These are phyloP conservation scores for Gyrodon lividus DNA, from an alignment of 768 basidiomycete genomes.

Conservation along the genomic window DNA sequence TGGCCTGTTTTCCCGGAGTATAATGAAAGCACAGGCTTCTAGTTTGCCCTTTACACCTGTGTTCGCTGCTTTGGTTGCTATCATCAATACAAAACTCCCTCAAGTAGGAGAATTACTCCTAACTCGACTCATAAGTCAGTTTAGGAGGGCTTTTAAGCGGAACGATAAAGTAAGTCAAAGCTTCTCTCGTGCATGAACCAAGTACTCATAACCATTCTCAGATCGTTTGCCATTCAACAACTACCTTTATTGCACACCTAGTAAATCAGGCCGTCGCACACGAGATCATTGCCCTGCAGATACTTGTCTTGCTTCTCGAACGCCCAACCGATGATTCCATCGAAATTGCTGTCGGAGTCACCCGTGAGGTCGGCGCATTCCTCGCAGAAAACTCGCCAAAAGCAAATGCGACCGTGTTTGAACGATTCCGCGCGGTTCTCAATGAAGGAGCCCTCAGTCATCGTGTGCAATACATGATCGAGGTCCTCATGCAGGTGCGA, in stretches of 20 bases:
- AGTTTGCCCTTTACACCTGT: conserved; percentile 98
- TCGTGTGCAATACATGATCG: conserved; percentile 98
- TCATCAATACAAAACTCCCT: conserved; percentile 96
- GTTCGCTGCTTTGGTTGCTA: conserved; percentile 89
- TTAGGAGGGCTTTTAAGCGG: conserved; percentile 90
- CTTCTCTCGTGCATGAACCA: background rate
- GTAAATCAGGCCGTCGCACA: conserved; percentile 93
- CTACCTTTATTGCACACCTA: conserved; percentile 87
- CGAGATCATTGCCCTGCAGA: conserved; percentile 92
- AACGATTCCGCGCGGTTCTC: conserved; percentile 94
- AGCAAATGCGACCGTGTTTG: conserved; percentile 91
- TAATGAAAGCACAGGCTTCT: conserved; percentile 97
- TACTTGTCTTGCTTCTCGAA: conserved; percentile 92
- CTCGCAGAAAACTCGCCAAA: conserved; percentile 91
- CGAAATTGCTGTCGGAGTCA: conserved; percentile 97
- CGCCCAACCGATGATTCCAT: conserved; percentile 97
- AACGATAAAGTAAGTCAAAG: conserved; percentile 85
- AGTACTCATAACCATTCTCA: conserved; percentile 30
- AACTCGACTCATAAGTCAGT: conserved; percentile 89
- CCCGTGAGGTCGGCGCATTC: conserved; percentile 95
- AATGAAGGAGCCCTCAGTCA: conserved; percentile 96
- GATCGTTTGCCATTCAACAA: conserved; percentile 92
- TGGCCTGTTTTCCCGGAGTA: conserved; percentile 87
- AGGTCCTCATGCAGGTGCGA: conserved; percentile 97
- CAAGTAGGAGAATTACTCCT: conserved; percentile 93